Base-by-base conservation (phyloP, 1,139 yeast genomes). In the Tardiomyces blankii region DNA sequence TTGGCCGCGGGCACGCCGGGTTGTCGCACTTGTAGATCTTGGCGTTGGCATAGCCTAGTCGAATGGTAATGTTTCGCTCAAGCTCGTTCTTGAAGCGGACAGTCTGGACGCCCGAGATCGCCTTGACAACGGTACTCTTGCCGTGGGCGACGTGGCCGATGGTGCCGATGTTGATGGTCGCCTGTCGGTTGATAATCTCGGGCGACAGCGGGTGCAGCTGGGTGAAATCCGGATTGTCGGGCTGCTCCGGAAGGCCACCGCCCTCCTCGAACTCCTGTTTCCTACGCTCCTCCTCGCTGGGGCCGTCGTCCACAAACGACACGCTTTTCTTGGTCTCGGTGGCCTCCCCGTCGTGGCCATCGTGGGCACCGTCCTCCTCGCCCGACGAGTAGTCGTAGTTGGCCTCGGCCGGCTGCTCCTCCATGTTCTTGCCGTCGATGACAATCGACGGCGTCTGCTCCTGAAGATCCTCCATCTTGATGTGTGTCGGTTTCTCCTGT, bases 71-170 rank as follows among this genome's bases (percentile, higher is more conserved):
- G 63, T 93, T 93, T 78, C 99, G 87, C 75, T 93, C 98, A 65
- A 93, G 77, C 59, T 91, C 97, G 70, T 89, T 95, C 75, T 89
- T 91, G 77, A 93, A 93, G 70, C 98, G 85, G 55, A 93, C 98
- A 16, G 98, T 93, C 68, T 91, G 98, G 41, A 93, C 97, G 49
- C 98, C 98, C 2, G 97, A 89, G 56, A 93, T 93, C 54, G 99
- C 99, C 70, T 95, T 85, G 45, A 93, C 98, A 46, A 93, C 98
- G 11, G 99, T 93, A 45, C 95, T 83, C 68, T 93, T 93, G 70
- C 99, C 99, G 73, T 93, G 99, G 49, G 97, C 98, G 60, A 93
- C 99, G 68, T 91, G 98, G 52, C 98, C 98, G 68, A 91, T 91
- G 50, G 98, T 93, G 68, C 99, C 99, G 61, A 93, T 93, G 69